Evolutionary conservation across 2,329 filamentous ascomycete species (phyloP).

Genomic region (Colletotrichum spinosum): DNA sequence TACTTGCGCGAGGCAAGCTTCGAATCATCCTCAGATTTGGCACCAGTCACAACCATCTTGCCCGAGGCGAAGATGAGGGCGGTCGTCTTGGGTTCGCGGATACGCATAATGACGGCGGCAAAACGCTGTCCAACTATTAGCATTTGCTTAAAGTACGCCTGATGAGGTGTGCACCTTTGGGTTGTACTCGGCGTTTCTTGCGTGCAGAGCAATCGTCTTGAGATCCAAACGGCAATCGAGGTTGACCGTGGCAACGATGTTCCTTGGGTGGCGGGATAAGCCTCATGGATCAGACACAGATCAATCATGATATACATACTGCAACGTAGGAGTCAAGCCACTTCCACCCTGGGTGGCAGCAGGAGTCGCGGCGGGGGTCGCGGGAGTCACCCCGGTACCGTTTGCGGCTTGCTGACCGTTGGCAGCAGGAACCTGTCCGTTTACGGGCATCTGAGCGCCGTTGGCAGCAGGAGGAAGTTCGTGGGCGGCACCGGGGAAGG

Average conservation of each 20-base stretch:
- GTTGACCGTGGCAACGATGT: conserved; percentile 99
- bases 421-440: conserved; percentile 55
- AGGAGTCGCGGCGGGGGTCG: conserved; percentile 92
- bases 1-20: conserved; percentile 98
- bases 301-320: conserved; percentile 80
- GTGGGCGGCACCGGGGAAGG: conserved; percentile 86
- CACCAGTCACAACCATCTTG: conserved; percentile 99
- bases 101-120: conserved; percentile 99
- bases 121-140: conserved; percentile 76
- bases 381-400: conserved; percentile 86
- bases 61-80: conserved; percentile 97
- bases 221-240: conserved; percentile 96
- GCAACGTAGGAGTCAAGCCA: conserved; percentile 91
- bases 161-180: conserved; percentile 78
- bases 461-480: conserved; percentile 84
- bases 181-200: conserved; percentile 98
- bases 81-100: conserved; percentile 98
- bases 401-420: conserved; percentile 69
- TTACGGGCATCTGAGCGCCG: conserved; percentile 65
- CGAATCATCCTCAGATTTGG: conserved; percentile 97
- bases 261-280: conserved; percentile 76
- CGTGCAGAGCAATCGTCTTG: conserved; percentile 98
- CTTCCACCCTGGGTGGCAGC: conserved; percentile 84
- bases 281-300: conserved; percentile 54
- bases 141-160: conserved; percentile 43